These are phyloP conservation scores for Cryptosporidium ryanae DNA, from an alignment of 169 alveolate species.

Conservation along the genomic window DNA sequence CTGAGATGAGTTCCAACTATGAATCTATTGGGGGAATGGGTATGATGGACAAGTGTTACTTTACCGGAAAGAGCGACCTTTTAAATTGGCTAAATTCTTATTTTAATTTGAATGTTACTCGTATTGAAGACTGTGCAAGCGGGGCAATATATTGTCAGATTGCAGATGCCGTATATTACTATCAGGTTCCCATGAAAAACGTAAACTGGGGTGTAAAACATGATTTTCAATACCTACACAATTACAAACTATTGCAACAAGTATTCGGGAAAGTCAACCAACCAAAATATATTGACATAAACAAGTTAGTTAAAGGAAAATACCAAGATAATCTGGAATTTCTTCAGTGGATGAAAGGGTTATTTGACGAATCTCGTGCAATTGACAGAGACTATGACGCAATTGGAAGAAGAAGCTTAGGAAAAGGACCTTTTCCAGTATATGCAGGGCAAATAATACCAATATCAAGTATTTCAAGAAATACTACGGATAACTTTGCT, in stretches of 20 bases:
- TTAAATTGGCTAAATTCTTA: constrained; percentile 90
- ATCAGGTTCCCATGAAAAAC: constrained; percentile 82
- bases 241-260: constrained; percentile 93
- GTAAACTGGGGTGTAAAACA: constrained; percentile 96
- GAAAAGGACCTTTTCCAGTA: constrained; percentile 69
- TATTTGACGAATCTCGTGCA: constrained; percentile 87
- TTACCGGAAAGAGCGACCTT: constrained; percentile 89
- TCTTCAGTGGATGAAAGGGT: constrained; percentile 97
- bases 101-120: constrained; percentile 87
- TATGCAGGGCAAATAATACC: constrained; percentile 64
- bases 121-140: constrained; percentile 94
- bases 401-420: constrained; percentile 82
- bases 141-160: constrained; percentile 96
- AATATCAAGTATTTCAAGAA: constrained; percentile 69
- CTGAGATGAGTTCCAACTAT: constrained; percentile 30
- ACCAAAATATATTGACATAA: constrained; percentile 92
- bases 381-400: constrained; percentile 86
- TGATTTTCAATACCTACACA: constrained; percentile 94
- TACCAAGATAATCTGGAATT: constrained; percentile 96
- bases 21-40: constrained; percentile 79
- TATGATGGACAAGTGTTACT: constrained; percentile 90
- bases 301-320: constrained; percentile 91
- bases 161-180: constrained; percentile 91
- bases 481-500: constrained; percentile 77
- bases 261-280: constrained; percentile 92